Evolutionary conservation across 345 rosid species (phyloP), one percentile per base, ranked within the genome.

Genomic region (Euphorbia tirucalli): DNA sequence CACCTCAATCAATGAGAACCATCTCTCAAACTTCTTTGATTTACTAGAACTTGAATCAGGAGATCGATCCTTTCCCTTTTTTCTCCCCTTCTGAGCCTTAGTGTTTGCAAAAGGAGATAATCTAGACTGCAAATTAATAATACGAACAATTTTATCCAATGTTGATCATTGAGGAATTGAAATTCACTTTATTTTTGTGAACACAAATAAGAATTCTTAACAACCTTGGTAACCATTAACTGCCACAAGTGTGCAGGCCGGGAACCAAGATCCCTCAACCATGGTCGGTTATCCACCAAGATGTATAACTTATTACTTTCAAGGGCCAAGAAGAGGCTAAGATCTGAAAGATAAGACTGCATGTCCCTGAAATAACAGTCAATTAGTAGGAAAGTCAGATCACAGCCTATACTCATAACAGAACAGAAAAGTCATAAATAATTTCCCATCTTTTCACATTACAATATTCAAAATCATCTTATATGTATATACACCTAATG

Each of bases 201-300:
- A 21, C 4, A 60, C 18, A 18, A 22, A 59, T 39, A 66, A 39
- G 19, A n/a, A 27, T 31, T 18, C 72, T 71, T 58, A 48, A 64
- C 70, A 81, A 96, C 98, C 97, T 96, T 96, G 70, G 99, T 96
- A 55, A 96, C 98, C 98, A 96, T 91, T 21, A 93, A 81, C 75
- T 96, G 99, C 99, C 98, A 96, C 61, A 93, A 74, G 78, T 80
- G 97, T 71, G 93, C 89, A 11, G 95, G 84, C 59, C 87, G 83
- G 2, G 94, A 80, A 64, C 86, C 90, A 7, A 83, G 71, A 57
- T 87, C 83, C 66, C 77, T 83, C 83, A 88, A 70, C 97, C 99
- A 96, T 78, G 98, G 96, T 43, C 90, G 83, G 69, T 96, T 96
- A 68, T 96, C 99, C 75, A 96, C 99, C 88, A 96, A 75, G 57